Evolutionary conservation across 1,284 basidiomycete genomes (phyloP).

Genomic region (Xerocomus minutiporus): DNA sequence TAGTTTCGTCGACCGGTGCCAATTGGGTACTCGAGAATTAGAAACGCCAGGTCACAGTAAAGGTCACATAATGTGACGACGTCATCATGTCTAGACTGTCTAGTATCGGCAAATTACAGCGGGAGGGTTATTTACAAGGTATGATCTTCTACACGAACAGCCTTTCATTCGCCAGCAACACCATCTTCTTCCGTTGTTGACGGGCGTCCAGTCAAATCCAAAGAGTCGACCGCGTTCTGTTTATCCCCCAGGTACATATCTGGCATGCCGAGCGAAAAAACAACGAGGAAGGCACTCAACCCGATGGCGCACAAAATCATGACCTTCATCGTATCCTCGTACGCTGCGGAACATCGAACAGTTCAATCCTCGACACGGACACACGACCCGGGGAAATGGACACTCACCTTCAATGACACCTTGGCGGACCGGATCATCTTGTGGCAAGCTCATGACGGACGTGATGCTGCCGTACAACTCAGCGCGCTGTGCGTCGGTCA

Average conservation of each 20-base stretch:
- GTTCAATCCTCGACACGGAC: background rate
- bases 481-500: constrained; percentile 28
- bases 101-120: too few species aligned
- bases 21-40: too few species aligned
- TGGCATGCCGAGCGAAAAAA: constrained; percentile 25
- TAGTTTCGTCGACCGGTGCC: too few species aligned
- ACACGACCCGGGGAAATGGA: background rate
- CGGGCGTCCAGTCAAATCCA: constrained; percentile 17
- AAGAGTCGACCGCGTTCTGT: constrained; percentile 26
- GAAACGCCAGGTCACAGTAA: too few species aligned
- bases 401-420: constrained; percentile 43
- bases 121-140: too few species aligned
- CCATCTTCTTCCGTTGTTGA: background rate
- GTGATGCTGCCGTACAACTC: constrained; percentile 44
- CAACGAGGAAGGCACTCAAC: constrained; percentile 24
- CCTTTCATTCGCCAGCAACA: background rate
- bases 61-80: too few species aligned
- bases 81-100: too few species aligned
- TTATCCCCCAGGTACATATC: constrained; percentile 26
- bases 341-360: constrained; percentile 25
- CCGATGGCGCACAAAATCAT: constrained; percentile 34
- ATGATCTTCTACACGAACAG: too few species aligned
- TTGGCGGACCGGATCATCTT: constrained; percentile 42
- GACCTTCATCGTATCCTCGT: constrained; percentile 41
- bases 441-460: constrained; percentile 36